A percentile compares a stretch with the other conserved stretches of the same genome.
These are phyloP conservation scores for Nidularia sp. DNA, from an alignment of 768 basidiomycete species.

Conservation along the genomic window DNA sequence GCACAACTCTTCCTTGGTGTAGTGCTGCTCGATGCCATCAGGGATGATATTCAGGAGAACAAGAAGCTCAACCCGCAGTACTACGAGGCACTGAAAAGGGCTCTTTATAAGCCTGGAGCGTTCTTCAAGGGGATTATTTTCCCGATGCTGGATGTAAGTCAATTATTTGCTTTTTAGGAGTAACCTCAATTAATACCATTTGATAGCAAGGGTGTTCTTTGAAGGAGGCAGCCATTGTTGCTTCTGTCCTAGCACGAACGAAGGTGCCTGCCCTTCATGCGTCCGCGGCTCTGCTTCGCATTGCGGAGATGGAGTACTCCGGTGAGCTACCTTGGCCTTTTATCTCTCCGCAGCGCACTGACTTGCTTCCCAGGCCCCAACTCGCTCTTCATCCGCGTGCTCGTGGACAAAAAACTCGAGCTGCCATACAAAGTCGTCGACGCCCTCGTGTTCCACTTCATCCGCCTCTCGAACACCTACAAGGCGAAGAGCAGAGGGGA, in stretches of 20 bases:
- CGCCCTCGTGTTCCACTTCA: conserved; percentile 96
- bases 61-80: conserved; percentile 92
- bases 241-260: conserved; percentile 84
- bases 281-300: conserved; percentile 87
- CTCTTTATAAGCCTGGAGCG: conserved; percentile 93
- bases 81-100: conserved; percentile 88
- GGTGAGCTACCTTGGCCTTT: conserved; percentile 35
- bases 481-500: conserved; percentile 69
- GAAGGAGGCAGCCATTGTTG: conserved; percentile 92
- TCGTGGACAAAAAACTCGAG: conserved; percentile 97
- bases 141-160: conserved; percentile 83
- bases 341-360: conserved; percentile 1
- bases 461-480: conserved; percentile 90
- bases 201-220: conserved; percentile 79
- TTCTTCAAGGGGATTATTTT: conserved; percentile 99
- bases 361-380: conserved; percentile 62
- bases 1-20: conserved; percentile 91
- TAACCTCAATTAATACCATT: neutral
- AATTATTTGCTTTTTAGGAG: neutral
- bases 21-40: conserved; percentile 83
- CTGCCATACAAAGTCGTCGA: conserved; percentile 98
- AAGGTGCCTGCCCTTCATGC: conserved; percentile 97
- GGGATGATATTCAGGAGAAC: conserved; percentile 82
- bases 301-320: conserved; percentile 95
- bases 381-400: conserved; percentile 93